phyloP scores from a whole-genome alignment of 805 yeast genomes.

The Candida nitratophila region DNA sequence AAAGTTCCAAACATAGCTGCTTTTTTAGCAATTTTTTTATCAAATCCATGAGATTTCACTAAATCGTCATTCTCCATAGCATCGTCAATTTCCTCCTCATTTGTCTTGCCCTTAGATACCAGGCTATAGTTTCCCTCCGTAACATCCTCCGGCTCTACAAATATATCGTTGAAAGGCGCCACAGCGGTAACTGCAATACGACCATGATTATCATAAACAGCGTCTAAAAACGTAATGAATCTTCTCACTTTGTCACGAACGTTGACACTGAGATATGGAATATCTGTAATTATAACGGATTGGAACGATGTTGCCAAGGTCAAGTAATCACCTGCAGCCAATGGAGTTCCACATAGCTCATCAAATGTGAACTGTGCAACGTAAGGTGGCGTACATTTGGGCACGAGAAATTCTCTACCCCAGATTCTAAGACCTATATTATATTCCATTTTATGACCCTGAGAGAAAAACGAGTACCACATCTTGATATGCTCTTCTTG shows the following conservation, averaged over 20 bases:
- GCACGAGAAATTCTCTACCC: conserved; percentile 81
- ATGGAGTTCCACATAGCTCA: conserved; percentile 78
- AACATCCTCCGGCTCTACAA: conserved; percentile 72
- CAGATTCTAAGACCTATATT: conserved; percentile 53
- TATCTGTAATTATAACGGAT: conserved; percentile 84
- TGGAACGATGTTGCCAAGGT: conserved; percentile 70
- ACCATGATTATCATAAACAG: conserved; percentile 88
- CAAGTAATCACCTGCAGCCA: conserved; percentile 93
- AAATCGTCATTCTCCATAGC: conserved; percentile 45
- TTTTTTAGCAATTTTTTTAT: conserved; percentile 60
- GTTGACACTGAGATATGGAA: conserved; percentile 74
- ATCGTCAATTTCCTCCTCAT: conserved; percentile 16
- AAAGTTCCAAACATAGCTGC: conserved; percentile 70
- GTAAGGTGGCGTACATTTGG: conserved; percentile 63
- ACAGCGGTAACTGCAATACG: conserved; percentile 85
- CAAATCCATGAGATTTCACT: conserved; percentile 72
- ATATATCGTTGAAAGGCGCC: conserved; percentile 74
- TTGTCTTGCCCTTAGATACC: conserved; percentile 16
- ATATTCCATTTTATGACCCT: conserved; percentile 38
- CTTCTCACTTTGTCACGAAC: conserved; percentile 82
- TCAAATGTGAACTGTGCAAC: conserved; percentile 89
- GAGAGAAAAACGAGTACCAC: conserved; percentile 80
- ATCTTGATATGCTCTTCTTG: conserved; percentile 56
- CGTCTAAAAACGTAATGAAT: conserved; percentile 91
- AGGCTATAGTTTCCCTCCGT: conserved; percentile 41